These are phyloP conservation scores for Wolfiporia cocos DNA, from an alignment of 1,284 basidiomycete genomes.

Conservation along the genomic window DNA sequence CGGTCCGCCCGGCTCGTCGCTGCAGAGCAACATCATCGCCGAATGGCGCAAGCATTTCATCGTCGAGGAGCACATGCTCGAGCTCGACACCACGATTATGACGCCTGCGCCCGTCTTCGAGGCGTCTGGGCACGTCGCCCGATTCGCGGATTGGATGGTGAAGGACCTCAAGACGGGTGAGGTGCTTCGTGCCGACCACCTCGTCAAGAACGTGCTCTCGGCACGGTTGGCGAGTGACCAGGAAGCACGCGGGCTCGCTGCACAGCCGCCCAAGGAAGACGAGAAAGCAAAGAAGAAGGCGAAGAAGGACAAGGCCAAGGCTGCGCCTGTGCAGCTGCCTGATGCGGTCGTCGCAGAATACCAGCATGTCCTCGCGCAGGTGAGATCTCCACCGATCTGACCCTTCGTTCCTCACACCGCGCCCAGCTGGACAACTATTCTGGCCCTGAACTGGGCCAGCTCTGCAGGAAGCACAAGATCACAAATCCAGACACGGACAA, in stretches of 20 bases:
- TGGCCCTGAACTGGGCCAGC: conserved; percentile 83
- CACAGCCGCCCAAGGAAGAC: conserved; percentile 42
- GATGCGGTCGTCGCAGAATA: conserved; percentile 79
- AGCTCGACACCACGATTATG: conserved; percentile 98
- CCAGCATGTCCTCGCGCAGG: conserved; percentile 81
- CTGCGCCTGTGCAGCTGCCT: conserved; percentile 69
- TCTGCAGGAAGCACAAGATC: conserved; percentile 83
- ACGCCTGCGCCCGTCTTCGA: conserved; percentile 95
- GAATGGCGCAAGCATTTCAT: conserved; percentile 99
- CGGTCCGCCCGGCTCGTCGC: conserved; percentile 89
- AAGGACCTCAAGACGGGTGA: conserved; percentile 94
- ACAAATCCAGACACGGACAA: conserved; percentile 92
- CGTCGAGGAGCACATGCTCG: conserved; percentile 98
- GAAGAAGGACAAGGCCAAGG: conserved; percentile 82
- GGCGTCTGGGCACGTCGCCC: conserved; percentile 96
- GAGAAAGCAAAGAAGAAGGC: conserved; percentile 70
- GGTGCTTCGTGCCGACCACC: conserved; percentile 95
- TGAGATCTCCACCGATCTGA: conserved; percentile 28
- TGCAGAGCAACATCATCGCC: conserved; percentile 95
- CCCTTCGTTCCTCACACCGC: conserved; percentile 4
- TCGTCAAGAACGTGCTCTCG: conserved; percentile 92
- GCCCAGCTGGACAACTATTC: conserved; percentile 91
- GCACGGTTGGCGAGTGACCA: conserved; percentile 87
- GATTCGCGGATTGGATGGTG: conserved; percentile 99
- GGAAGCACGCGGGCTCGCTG: conserved; percentile 79